A percentile compares a stretch with the other conserved stretches of the same genome.
phyloP scores from a whole-genome alignment of 805 yeast genomes.

The Saccharomycopsis selenospora region DNA sequence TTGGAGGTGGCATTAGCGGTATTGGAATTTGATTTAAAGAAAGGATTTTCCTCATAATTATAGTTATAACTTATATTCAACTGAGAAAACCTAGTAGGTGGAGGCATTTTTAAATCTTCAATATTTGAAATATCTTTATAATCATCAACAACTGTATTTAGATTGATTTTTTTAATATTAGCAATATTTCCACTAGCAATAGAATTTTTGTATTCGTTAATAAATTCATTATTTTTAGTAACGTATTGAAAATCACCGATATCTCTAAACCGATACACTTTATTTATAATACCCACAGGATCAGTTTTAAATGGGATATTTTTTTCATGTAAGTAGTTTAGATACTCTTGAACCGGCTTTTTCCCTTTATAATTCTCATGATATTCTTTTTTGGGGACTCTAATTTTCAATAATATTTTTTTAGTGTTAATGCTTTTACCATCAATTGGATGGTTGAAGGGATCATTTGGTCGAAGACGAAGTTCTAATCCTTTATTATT shows the following conservation, averaged over 20 bases:
- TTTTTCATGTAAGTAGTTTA: constrained; percentile 7
- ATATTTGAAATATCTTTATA: constrained; percentile 23
- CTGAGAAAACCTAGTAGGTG: constrained; percentile 79
- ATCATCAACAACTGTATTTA: constrained; percentile 20
- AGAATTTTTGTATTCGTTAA: constrained; percentile 33
- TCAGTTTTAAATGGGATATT: constrained; percentile 35
- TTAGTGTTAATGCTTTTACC: constrained; percentile 18
- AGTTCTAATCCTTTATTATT: constrained; percentile 27
- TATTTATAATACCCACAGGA: constrained; percentile 62
- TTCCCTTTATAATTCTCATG: constrained; percentile 17
- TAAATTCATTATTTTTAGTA: constrained; percentile 49
- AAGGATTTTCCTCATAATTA: constrained; percentile 67
- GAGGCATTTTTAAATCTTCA: constrained; percentile 56
- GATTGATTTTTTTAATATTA: constrained; percentile 34
- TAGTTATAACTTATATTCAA: constrained; percentile 72
- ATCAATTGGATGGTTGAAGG: constrained; percentile 27
- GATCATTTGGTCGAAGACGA: constrained; percentile 29
- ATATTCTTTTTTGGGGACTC: constrained; percentile 21
- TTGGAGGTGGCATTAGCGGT: background rate
- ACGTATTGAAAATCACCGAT: constrained; percentile 81
- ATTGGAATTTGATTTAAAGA: constrained; percentile 37
- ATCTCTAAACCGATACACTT: constrained; percentile 71
- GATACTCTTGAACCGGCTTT: constrained; percentile 6
- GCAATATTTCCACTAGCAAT: constrained; percentile 37
- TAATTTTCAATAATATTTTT: constrained; percentile 28